Evolutionary conservation across 1,284 basidiomycete genomes (phyloP), one percentile per base, ranked within the genome.

Genomic region (Testicularia cyperi): DNA sequence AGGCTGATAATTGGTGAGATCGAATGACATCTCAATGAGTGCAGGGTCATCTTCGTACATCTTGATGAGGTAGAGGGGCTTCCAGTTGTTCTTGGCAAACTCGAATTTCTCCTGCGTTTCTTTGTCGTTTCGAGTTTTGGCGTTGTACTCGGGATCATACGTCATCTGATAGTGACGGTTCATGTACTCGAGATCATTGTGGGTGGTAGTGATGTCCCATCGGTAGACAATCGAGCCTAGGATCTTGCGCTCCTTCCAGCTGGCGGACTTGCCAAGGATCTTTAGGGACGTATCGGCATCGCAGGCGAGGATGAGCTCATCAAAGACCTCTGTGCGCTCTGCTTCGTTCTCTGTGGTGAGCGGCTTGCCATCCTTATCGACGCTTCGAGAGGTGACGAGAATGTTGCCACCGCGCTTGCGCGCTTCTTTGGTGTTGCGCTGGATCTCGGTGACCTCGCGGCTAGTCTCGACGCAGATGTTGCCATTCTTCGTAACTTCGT

Each of bases 21-120:
- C 68, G 66, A 84, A 84, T 64, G 80, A 82, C 84, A 85, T 85
- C 70, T 85, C 84, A 48, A 85, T 80, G 76, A 82, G 81, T 24
- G 78, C 77, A 48, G 80, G 81, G 68, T 84, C 83, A 27, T 79
- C 64, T 2, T 80, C 80, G 60, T 84, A 82, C 66, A 82, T 82
- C 72, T 81, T 80, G 53, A 83, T 84, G 62, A 83, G 82, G 43
- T 70, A 70, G 4, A 64, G 47, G 14, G 68, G 68, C 35, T 80
- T 78, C 70, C 83, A 85, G 42, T 81, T 78, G 30, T 80, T 78
- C 53, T 80, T 68, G 4, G 81, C 82, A 42, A 80, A 80, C 19
- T 71, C 32, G 35, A 75, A 77, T 14, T 38, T 79, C 74, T 72
- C 78, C 71, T 71, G 74, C 19, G 68, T 74, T 52, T 80, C 74